Percentiles rank a stretch among this genome's conserved stretches.
phyloP scores from a whole-genome alignment of 116 monocot species.

The Posidonia oceanica region DNA sequence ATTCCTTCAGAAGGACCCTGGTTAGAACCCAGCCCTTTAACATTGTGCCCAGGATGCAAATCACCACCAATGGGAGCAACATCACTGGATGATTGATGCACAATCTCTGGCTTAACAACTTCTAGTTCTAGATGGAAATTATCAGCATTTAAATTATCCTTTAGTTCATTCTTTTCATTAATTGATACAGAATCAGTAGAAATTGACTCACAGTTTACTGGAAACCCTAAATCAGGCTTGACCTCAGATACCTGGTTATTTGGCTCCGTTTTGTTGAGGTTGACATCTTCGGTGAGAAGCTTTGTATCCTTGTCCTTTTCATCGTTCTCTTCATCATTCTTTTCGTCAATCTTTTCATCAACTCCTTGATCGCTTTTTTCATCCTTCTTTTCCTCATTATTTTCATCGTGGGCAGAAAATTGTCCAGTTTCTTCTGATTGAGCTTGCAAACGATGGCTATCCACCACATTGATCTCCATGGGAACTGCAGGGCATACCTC shows the following conservation, averaged over 20 bases:
- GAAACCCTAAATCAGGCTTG: constrained; percentile 66
- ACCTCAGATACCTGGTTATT: constrained; percentile 89
- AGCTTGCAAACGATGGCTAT: neutral
- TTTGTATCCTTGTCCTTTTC: constrained; percentile 6
- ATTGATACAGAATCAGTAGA: constrained; percentile 82
- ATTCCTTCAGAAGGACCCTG: constrained; percentile 31
- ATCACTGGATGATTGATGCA: constrained; percentile 55
- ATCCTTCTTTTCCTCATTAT: neutral
- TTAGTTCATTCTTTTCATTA: constrained; percentile 86
- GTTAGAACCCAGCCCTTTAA: constrained; percentile 27
- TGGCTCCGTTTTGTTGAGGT: constrained; percentile 15
- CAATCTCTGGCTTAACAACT: constrained; percentile 71
- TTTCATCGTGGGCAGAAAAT: neutral
- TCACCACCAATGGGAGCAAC: constrained; percentile 25
- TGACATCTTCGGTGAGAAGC: constrained; percentile 26
- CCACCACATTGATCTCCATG: neutral
- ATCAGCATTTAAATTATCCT: constrained; percentile 94
- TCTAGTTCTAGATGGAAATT: constrained; percentile 93
- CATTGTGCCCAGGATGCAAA: constrained; percentile 25
- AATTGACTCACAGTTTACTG: constrained; percentile 85
- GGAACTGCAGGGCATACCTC: constrained; percentile 6
- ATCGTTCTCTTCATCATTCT: neutral
- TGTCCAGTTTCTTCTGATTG: neutral
- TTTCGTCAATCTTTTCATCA: neutral
- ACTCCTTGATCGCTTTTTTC: neutral